Conservation (phyloP, 768 basidiomycete species). For the Kwoniella sp. region DNA sequence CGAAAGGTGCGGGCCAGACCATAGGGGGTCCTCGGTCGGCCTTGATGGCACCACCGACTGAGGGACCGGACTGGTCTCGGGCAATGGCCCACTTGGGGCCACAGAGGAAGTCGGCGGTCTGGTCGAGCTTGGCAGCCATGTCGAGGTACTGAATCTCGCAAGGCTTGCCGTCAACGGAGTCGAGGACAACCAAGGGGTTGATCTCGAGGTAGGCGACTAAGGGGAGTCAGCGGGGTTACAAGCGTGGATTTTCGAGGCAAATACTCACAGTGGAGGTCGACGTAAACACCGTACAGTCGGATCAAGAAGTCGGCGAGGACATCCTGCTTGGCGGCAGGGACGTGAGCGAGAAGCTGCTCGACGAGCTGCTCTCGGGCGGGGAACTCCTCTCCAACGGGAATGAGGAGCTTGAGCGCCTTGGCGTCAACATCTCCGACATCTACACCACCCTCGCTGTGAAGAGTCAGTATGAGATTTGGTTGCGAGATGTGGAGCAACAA, state of each 20-base stretch:
- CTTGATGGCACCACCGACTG: conserved; percentile 56
- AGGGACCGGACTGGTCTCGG: conserved; percentile 67
- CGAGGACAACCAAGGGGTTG: conserved; percentile 94
- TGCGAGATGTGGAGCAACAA: not conserved
- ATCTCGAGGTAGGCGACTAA: conserved; percentile 93
- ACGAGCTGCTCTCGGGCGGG: conserved; percentile 75
- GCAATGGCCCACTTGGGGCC: conserved; percentile 99
- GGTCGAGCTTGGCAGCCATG: conserved; percentile 99
- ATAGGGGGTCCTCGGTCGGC: conserved; percentile 96
- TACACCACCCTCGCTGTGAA: conserved; percentile 76
- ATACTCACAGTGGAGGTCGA: conserved; percentile 77
- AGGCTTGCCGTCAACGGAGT: conserved; percentile 64
- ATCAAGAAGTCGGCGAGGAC: conserved; percentile 91
- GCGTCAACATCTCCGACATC: conserved; percentile 98
- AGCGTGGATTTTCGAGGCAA: too few species aligned
- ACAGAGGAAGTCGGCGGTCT: conserved; percentile 96
- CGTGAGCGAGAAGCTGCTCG: conserved; percentile 70
- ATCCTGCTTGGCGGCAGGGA: conserved; percentile 77
- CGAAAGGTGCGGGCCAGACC: conserved; percentile 81
- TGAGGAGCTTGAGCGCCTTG: conserved; percentile 82
- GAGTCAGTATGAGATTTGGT: conserved; percentile 6
- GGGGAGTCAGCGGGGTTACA: too few species aligned
- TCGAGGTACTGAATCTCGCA: conserved; percentile 91
- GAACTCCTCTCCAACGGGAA: conserved; percentile 72
- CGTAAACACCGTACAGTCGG: conserved; percentile 93